Evolutionary conservation across 257 asterid species (phyloP), one percentile per base, ranked within the genome.

Genomic region (Solanum pinnatisectum): DNA sequence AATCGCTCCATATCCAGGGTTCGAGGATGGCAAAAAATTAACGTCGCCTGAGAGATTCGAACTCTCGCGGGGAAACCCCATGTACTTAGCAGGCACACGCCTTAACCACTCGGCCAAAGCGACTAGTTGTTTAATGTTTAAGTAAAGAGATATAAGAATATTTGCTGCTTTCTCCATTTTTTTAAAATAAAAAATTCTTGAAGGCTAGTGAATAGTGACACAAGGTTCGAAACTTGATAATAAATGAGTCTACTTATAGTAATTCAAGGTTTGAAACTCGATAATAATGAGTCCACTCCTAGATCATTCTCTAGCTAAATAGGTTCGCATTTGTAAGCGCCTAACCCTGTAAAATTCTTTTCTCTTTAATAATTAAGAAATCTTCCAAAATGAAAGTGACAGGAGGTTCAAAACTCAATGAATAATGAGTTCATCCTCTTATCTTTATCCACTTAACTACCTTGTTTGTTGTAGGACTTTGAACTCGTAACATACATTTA

Each of bases 11-110:
- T 42, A 42, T 42, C 14, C 14, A 42, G 4, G 15, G 14, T 42
- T 42, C 49, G 49, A 11, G 14, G 49, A 42, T 42, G 49, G 44
- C 11, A 39, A 39, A 11, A 52, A 18, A 0, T 18, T 16, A 22
- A 8, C 96, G 98, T 93, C 95, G 98, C 98, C 98, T 95, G 98
- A 94, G 98, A 95, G 98, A 95, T 94, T 95, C 98, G 98, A 95
- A 95, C 98, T 96, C 98, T 95, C 97, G 98, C 98, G 98, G 99
- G 98, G 95, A 96, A 91, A 93, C 95, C 96, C 98, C 98, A 96
- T 94, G 99, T 56, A 76, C 46, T 44, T 77, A 56, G 73, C 93
- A 91, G 94, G 93, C 93, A 92, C 94, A 93, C 94, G 94, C 93
- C 94, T 91, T 93, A 93, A 94, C 96, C 96, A 94, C 96, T 93